A percentile compares a stretch with the other conserved stretches of the same genome.
These are phyloP conservation scores for Talaromyces ruber DNA, from an alignment of 495 filamentous ascomycete genomes.

Conservation along the genomic window DNA sequence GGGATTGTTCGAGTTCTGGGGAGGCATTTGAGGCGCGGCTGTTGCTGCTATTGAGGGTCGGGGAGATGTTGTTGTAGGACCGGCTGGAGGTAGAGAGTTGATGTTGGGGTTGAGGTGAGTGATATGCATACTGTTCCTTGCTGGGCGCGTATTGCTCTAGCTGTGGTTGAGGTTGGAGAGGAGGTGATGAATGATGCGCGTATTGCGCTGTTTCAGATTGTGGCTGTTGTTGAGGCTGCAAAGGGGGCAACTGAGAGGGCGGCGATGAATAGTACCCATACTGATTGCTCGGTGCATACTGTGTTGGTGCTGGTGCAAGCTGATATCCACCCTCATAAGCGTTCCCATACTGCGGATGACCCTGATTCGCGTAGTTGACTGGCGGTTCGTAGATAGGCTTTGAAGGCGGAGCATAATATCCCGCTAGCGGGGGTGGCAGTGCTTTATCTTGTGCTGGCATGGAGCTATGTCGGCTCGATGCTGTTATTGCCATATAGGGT, in stretches of 20 bases:
- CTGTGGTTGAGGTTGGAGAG: background rate
- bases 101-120: background rate
- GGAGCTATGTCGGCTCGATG: background rate
- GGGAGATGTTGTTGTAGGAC: background rate
- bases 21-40: background rate
- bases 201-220: background rate
- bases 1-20: conserved; percentile 4
- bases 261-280: background rate
- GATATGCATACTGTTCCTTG: background rate
- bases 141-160: background rate
- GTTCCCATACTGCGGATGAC: background rate
- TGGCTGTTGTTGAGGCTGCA: background rate
- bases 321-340: background rate
- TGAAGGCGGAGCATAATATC: conserved; percentile 22
- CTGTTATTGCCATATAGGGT: background rate
- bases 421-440: conserved; percentile 11
- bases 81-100: background rate
- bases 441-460: background rate
- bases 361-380: background rate
- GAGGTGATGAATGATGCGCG: background rate
- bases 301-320: background rate
- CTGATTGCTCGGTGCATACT: background rate
- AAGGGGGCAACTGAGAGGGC: background rate
- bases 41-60: background rate
- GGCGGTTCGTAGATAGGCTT: background rate